Evolutionary conservation across 1,139 yeast genomes (phyloP).

Genomic region (Candida frijolesensis): DNA sequence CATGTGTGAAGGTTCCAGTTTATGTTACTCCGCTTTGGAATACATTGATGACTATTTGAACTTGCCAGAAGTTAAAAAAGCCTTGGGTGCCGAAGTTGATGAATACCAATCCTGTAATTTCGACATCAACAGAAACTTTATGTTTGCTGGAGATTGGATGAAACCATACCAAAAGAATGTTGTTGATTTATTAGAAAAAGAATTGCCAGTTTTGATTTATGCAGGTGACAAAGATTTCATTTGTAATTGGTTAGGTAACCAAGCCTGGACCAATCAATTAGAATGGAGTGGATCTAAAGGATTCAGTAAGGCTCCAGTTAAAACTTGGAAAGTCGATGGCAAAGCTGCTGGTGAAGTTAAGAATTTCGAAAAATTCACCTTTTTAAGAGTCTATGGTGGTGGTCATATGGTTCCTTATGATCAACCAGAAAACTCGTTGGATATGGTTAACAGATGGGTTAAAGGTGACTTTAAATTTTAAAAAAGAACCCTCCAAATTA

Average conservation of each 20-base stretch:
- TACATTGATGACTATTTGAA: slow-evolving; percentile 39
- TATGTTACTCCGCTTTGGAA: slow-evolving; percentile 61
- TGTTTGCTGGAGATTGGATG: slow-evolving; percentile 92
- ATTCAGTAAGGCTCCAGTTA: slow-evolving; percentile 46
- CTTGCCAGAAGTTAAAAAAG: slow-evolving; percentile 54
- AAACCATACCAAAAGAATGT: slow-evolving; percentile 77
- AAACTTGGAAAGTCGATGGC: slow-evolving; percentile 42
- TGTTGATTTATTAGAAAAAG: slow-evolving; percentile 55
- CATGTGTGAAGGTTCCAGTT: slow-evolving; percentile 73
- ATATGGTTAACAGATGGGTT: slow-evolving; percentile 51
- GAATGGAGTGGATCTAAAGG: slow-evolving; percentile 65
- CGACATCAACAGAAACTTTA: slow-evolving; percentile 79
- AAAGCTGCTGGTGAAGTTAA: slow-evolving; percentile 49
- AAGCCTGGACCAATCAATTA: slow-evolving; percentile 75
- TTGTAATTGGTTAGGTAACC: slow-evolving; percentile 86
- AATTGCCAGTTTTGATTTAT: slow-evolving; percentile 70
- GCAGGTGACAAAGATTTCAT: slow-evolving; percentile 89
- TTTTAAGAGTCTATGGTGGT: slow-evolving; percentile 49
- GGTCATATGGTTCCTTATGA: slow-evolving; percentile 57
- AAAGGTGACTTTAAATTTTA: slow-evolving; percentile 33
- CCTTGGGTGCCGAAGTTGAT: slow-evolving; percentile 91
- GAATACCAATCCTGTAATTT: slow-evolving; percentile 82
- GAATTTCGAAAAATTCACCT: slow-evolving; percentile 47
- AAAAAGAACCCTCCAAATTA: not conserved
- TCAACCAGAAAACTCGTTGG: slow-evolving; percentile 49